Evolutionary conservation across 768 basidiomycete species (phyloP), one percentile per base, ranked within the genome.

Genomic region (Phaeotremella skinneri): DNA sequence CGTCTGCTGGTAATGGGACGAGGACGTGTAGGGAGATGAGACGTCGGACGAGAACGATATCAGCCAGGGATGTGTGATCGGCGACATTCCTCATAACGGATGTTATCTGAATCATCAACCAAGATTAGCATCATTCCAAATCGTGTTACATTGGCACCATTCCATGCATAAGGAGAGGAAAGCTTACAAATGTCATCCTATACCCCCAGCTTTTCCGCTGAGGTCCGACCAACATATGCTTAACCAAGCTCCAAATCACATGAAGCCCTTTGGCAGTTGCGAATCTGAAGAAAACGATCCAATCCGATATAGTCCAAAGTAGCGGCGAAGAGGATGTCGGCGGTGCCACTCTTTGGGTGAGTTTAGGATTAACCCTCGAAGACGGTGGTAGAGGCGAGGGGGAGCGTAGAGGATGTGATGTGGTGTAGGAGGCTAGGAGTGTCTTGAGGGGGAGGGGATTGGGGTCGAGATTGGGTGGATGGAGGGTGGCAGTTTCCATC

Each of bases 181-280:
- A n/a, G n/a, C 84, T 84, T 14, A 91, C 83, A 29, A 94, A 82
- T 2, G 93, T 93, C 89, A 97, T 78, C 90, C 88, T 53, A 92
- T 85, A 73, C 0, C 92, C 91, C 94, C 94, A 99, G 4, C 87
- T 86, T 72, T 88, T 88, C 71, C 85, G 85, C 42, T 87, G 85
- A 0, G 94, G 92, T 2, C 94, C 94, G 80, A 85, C 87, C 39
- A 97, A 79, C 62, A 87, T 84, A 73, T 96, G 88, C 5, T 82
- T 80, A 48, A 94, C 76, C 25, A 96, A 81, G 27, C 65, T 67
- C 59, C 68, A 66, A 21, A 66, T 49, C 26, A 73, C 59, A 50
- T 73, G 63, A 7, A 69, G 32, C 17, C 73, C 75, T 51, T 77
- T 78, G 26, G 59, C 52, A 7, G 66, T 49, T 16, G 71, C 53